Evolutionary conservation across 2,329 filamentous ascomycete species (phyloP).

Genomic region (Penicillium sclerotiorum): DNA sequence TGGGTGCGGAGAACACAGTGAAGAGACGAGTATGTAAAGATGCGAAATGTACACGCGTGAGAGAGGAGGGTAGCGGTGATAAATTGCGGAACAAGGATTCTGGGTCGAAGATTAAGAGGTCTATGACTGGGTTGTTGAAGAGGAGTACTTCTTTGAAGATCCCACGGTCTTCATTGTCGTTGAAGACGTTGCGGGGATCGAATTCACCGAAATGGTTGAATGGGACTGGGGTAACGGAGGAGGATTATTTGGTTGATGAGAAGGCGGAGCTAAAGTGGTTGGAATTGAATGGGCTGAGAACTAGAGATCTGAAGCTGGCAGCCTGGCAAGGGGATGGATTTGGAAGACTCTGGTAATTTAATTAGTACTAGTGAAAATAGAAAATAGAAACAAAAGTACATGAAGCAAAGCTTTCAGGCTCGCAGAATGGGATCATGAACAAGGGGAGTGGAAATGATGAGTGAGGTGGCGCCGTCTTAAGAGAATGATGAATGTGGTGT

Average conservation of each 20-base stretch:
- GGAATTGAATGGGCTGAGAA: constrained; percentile 13
- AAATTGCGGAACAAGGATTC: background rate
- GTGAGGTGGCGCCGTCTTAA: background rate
- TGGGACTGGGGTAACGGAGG: constrained; percentile 12
- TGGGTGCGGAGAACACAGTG: background rate
- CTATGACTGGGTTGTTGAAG: constrained; percentile 18
- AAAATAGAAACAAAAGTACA: background rate
- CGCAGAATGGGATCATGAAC: background rate
- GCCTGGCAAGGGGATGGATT: constrained; percentile 1
- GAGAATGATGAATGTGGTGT: background rate
- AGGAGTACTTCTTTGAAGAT: constrained; percentile 16
- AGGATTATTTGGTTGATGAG: constrained; percentile 14
- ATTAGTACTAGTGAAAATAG: background rate
- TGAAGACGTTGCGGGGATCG: constrained; percentile 5
- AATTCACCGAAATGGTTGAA: constrained; percentile 16
- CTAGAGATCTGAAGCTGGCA: background rate
- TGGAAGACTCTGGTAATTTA: constrained; percentile 3
- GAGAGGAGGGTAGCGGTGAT: background rate
- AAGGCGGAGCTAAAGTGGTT: constrained; percentile 18
- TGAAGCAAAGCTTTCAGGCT: too few species aligned
- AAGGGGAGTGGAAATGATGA: too few species aligned
- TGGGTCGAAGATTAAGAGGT: constrained; percentile 13
- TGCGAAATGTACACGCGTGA: background rate
- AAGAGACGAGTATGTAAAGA: background rate
- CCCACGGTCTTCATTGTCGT: constrained; percentile 16